Percentiles rank a stretch among this genome's conserved stretches.
These are phyloP conservation scores for Moringa oleifera DNA, from an alignment of 345 rosid species.

Conservation along the genomic window DNA sequence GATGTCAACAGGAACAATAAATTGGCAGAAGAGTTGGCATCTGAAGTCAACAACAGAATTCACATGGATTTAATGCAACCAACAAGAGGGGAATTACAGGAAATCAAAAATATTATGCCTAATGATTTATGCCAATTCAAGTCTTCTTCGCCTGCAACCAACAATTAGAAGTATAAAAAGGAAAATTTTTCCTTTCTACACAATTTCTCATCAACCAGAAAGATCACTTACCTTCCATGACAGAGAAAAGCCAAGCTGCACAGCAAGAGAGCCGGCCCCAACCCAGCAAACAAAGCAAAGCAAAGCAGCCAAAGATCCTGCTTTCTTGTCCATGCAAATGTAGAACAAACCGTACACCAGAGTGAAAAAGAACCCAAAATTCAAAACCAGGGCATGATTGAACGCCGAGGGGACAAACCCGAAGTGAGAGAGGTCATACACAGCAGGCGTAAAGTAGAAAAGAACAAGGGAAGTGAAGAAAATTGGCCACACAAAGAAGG, in stretches of 20 bases:
- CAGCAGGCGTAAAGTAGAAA: conserved; percentile 48
- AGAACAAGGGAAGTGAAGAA: conserved; percentile 63
- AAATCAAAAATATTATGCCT: too few species aligned
- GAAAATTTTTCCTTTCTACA: neutral
- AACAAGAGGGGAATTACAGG: too few species aligned
- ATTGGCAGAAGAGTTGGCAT: too few species aligned
- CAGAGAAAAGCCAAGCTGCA: conserved; percentile 47
- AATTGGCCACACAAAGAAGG: conserved; percentile 82
- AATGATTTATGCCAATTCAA: neutral
- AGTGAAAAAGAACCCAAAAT: conserved; percentile 53
- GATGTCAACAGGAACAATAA: too few species aligned
- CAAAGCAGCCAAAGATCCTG: conserved; percentile 77
- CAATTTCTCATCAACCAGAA: neutral
- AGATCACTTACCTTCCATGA: conserved; percentile 49
- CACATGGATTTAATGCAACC: too few species aligned
- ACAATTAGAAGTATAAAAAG: neutral
- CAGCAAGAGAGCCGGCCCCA: conserved; percentile 51
- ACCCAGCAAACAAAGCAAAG: conserved; percentile 81
- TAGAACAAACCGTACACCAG: conserved; percentile 56
- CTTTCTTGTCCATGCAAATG: conserved; percentile 55
- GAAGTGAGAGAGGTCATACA: conserved; percentile 30
- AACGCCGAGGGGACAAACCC: conserved; percentile 34
- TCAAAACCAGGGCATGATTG: conserved; percentile 40
- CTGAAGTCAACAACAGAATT: too few species aligned
- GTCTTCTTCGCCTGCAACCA: too few species aligned